Percentiles rank a stretch among this genome's conserved stretches.
Conservation (phyloP, 2,329 filamentous ascomycete genomes). For the Fusarium falciforme region DNA sequence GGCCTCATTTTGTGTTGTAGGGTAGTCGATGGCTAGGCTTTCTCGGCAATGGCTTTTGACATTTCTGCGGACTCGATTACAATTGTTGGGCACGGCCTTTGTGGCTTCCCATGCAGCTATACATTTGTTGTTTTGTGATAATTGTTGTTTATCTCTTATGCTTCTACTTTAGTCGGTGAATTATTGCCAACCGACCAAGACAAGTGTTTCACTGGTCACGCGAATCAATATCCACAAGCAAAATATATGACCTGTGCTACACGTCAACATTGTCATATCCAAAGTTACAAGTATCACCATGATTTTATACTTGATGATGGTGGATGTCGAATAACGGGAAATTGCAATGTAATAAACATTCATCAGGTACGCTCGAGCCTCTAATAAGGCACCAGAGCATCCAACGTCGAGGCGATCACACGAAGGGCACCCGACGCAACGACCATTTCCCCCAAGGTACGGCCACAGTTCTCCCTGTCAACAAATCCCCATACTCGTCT, state of each 20-base stretch:
- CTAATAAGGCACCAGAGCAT: neutral
- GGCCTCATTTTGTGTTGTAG: conserved; percentile 18
- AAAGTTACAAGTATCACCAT: neutral
- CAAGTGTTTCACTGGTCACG: neutral
- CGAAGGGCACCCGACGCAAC: neutral
- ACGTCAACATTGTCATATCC: neutral
- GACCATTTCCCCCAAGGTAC: neutral
- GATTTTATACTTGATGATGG: neutral
- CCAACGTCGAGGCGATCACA: neutral
- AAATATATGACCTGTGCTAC: neutral
- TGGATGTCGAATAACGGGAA: neutral
- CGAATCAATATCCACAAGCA: neutral
- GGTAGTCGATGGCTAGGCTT: conserved; percentile 1
- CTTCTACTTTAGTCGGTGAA: neutral
- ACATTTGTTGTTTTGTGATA: neutral
- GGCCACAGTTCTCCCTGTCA: neutral
- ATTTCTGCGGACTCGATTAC: neutral
- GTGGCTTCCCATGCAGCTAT: neutral
- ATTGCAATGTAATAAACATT: neutral
- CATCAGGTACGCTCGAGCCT: neutral
- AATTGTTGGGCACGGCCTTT: no score
- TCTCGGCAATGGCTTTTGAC: neutral
- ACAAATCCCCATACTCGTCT: neutral
- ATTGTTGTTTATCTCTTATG: neutral
- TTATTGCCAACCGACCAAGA: neutral